Evolutionary conservation across 2,329 filamentous ascomycete species (phyloP), one percentile per base, ranked within the genome.

Genomic region (Colletotrichum sp.): DNA sequence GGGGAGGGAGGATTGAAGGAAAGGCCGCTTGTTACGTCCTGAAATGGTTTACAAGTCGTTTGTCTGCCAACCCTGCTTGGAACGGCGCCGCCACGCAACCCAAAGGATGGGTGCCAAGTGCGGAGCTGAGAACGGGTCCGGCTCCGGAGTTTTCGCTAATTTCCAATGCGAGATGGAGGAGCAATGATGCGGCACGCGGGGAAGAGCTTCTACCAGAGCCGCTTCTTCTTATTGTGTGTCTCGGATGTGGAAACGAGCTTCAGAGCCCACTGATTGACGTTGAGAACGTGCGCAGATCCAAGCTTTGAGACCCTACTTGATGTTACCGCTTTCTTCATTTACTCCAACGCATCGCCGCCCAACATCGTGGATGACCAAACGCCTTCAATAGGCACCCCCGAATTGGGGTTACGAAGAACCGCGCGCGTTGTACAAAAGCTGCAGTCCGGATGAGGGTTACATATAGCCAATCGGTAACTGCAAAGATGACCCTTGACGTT

Each of bases 41-140:
- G 36, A 73, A 73, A 30, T 52, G 70, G 70, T 73, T 73, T 69
- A 30, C 73, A 73, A 24, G 28, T 76, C 73, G 73, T 65, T 65
- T 48, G 30, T 21, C 58, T 61, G 48, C 52, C 60, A 36, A 36
- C 26, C 55, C 34, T 61, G 16, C 30, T 55, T 36, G 10, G 24
- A 32, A 26, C 38, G 56, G 30, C 56, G 55, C 43, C 62, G 62
- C 62, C n/a, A n/a, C 52, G 32, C 61, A 36, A 12, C 48, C 43
- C n/a, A n/a, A 58, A 32, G 15, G 24, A 56, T 18, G 66, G 60
- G 16, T 9, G 32, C 30, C 24, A 21, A 16, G 36, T n/a, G 48
- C 24, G 68, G 26, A 26, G 64, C 30, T 38, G 21, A 21, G 34
- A 71, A 30, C 28, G 43, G 48, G 36, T 15, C 32, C 56, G 32